Conservation (phyloP, 1,284 basidiomycete genomes). For the Vanrija humicola region DNA sequence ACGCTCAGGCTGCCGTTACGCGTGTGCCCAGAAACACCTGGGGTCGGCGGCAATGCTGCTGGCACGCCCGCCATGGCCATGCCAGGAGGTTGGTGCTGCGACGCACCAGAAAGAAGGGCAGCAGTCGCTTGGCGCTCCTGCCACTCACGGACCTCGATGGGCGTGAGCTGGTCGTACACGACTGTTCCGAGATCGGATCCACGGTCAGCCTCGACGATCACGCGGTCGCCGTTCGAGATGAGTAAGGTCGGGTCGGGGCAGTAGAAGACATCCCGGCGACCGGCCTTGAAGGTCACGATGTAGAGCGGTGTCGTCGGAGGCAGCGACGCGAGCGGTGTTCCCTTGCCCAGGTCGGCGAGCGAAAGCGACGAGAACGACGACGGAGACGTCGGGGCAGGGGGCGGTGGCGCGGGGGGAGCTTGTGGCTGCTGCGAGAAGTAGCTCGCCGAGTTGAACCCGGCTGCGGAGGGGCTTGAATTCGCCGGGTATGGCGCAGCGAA, state of each 20-base stretch:
- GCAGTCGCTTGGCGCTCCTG: constrained; percentile 64
- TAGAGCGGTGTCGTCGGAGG: constrained; percentile 81
- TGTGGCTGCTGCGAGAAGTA: constrained; percentile 7
- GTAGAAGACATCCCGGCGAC: constrained; percentile 91
- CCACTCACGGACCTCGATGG: constrained; percentile 84
- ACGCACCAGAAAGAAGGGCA: constrained; percentile 43
- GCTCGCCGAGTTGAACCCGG: not conserved
- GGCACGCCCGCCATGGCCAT: constrained; percentile 45
- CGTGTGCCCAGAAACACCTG: constrained; percentile 9
- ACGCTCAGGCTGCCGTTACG: constrained; percentile 13
- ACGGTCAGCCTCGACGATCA: constrained; percentile 91
- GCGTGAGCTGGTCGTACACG: constrained; percentile 82
- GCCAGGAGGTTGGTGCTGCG: constrained; percentile 46
- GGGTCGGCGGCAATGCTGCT: too few relatives aligned
- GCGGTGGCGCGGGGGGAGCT: constrained; percentile 4
- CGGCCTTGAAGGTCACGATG: constrained; percentile 97
- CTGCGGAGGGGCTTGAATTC: not conserved
- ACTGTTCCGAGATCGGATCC: constrained; percentile 90
- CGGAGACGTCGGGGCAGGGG: constrained; percentile 27
- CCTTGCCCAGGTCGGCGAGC: constrained; percentile 75
- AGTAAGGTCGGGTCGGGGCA: constrained; percentile 60
- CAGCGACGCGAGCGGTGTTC: constrained; percentile 77
- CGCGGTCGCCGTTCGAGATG: constrained; percentile 73
- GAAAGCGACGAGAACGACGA: constrained; percentile 41
- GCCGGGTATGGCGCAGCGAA: constrained; percentile 2